phyloP scores from a whole-genome alignment of 2,329 filamentous ascomycete species.

The Penicillium oxalicum region DNA sequence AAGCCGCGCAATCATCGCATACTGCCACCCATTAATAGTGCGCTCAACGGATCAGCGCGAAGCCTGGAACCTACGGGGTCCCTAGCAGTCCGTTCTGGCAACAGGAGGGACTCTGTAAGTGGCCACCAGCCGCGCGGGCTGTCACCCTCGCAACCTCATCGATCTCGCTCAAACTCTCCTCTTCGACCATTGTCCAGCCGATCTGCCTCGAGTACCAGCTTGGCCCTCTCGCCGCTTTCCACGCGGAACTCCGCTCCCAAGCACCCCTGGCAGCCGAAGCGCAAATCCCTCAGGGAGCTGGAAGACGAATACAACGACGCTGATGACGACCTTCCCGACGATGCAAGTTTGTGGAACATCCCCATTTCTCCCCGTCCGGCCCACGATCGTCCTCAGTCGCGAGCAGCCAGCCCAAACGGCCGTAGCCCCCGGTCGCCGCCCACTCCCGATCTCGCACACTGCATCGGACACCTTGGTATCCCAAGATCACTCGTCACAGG shows the following conservation, averaged over 20 bases:
- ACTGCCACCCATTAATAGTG: slow-evolving; percentile 21
- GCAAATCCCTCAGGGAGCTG: slow-evolving; percentile 44
- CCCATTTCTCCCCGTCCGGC: slow-evolving; percentile 43
- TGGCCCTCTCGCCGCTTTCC: slow-evolving; percentile 23
- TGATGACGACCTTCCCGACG: slow-evolving; percentile 47
- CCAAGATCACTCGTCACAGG: slow-evolving; percentile 14
- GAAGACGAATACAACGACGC: slow-evolving; percentile 48
- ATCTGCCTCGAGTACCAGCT: slow-evolving; percentile 23
- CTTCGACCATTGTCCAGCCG: slow-evolving; percentile 22
- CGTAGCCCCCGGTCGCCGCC: slow-evolving; percentile 35
- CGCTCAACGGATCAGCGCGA: slow-evolving; percentile 23
- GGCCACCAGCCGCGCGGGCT: slow-evolving; percentile 22
- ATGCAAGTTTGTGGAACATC: slow-evolving; percentile 47
- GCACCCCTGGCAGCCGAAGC: slow-evolving; percentile 39
- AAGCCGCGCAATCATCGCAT: slow-evolving; percentile 21
- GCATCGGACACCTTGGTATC: slow-evolving; percentile 24
- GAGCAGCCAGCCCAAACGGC: slow-evolving; percentile 39
- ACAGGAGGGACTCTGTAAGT: slow-evolving; percentile 18
- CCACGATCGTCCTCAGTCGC: slow-evolving; percentile 36
- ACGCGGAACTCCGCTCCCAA: slow-evolving; percentile 27
- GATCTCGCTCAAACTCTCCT: slow-evolving; percentile 28
- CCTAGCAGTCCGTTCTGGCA: slow-evolving; percentile 21
- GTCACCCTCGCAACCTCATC: slow-evolving; percentile 25
- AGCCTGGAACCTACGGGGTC: slow-evolving; percentile 22
- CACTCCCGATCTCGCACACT: slow-evolving; percentile 40